Evolutionary conservation across 2,329 filamentous ascomycete species (phyloP), one percentile per base, ranked within the genome.

Genomic region (Aspergillus japonicus): DNA sequence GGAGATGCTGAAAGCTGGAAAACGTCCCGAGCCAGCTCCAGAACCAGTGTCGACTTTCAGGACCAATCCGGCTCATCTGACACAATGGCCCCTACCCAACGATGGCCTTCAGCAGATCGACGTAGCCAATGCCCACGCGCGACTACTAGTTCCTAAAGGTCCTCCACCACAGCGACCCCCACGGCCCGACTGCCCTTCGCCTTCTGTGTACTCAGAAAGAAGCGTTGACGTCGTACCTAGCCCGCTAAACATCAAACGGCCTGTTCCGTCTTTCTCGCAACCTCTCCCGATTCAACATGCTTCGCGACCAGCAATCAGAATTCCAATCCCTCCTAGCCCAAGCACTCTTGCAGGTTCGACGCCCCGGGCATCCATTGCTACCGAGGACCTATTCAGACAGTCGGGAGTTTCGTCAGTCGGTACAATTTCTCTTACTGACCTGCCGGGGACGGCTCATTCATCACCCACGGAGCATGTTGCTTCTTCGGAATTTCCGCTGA

Each of bases 41-140:
- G 58, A 60, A 16, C 42, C 44, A 48, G 51, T 58, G 44, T 65
- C 63, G 47, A 61, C 60, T 39, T 57, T 64, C 14, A 62, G 64
- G 44, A 55, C 59, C 11, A 56, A 69, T 39, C 55, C 62, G n/a
- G 71, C 77, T 10, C 76, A 76, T 54, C 71, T 73, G 60, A 75
- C 76, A 42, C 77, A 80, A 69, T 82, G 80, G 80, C 79, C 80
- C 52, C 70, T 82, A 10, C 71, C 76, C n/a, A 73, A 76, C 62
- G 70, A 73, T 51, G 59, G 69, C 35, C 62, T 68, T 31, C 62
- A 65, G 16, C 63, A 66, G 26, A 57, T 66, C 26, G 71, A 68
- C 7, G 64, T 69, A 21, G 58, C 66, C 31, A 65, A 68, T 49
- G 56, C 68, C 53, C 66, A 74, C 63, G 66, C 65, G 23, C 64